A percentile compares a stretch with the other conserved stretches of the same genome.
Conservation (phyloP, 2,329 filamentous ascomycete species). For the Clathrospora elynae region DNA sequence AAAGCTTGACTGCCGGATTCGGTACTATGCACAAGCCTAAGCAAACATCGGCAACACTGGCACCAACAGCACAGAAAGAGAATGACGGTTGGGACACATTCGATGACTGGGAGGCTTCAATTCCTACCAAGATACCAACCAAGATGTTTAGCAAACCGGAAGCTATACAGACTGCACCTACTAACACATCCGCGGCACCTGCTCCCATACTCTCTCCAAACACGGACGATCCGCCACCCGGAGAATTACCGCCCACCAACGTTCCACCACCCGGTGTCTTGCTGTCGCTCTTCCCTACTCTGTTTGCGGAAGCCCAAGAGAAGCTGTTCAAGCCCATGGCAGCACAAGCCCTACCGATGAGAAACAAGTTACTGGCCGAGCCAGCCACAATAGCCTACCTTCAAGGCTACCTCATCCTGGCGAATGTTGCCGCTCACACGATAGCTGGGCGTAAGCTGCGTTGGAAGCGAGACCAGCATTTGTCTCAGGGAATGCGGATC, state of each 20-base stretch:
- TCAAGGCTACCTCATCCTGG: slow-evolving; percentile 65
- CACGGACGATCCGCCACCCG: slow-evolving; percentile 29
- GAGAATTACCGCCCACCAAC: slow-evolving; percentile 71
- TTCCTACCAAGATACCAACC: slow-evolving; percentile 23
- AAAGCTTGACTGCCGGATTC: slow-evolving; percentile 18
- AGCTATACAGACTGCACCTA: slow-evolving; percentile 3
- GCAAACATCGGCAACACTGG: slow-evolving; percentile 4
- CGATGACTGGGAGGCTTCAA: slow-evolving; percentile 49
- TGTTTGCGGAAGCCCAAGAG: slow-evolving; percentile 69
- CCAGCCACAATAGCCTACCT: slow-evolving; percentile 67
- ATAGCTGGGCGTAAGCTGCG: slow-evolving; percentile 83
- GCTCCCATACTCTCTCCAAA: slow-evolving; percentile 31
- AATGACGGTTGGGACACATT: slow-evolving; percentile 56
- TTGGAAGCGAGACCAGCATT: slow-evolving; percentile 86
- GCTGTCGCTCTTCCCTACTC: slow-evolving; percentile 73
- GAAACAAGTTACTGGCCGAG: slow-evolving; percentile 68
- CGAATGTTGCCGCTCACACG: slow-evolving; percentile 74
- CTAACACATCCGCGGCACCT: slow-evolving; percentile 5
- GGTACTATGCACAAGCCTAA: slow-evolving; percentile 18
- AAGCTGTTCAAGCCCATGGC: slow-evolving; percentile 69
- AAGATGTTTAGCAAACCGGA: slow-evolving; percentile 12
- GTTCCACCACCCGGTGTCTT: slow-evolving; percentile 87
- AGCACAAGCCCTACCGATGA: slow-evolving; percentile 61
- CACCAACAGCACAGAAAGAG: slow-evolving; percentile 13
- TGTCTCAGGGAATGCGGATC: slow-evolving; percentile 88